Evolutionary conservation across 164 flowering plant genomes (phyloP), one percentile per base, ranked within the genome.

Genomic region (Nelumbo lutea): DNA sequence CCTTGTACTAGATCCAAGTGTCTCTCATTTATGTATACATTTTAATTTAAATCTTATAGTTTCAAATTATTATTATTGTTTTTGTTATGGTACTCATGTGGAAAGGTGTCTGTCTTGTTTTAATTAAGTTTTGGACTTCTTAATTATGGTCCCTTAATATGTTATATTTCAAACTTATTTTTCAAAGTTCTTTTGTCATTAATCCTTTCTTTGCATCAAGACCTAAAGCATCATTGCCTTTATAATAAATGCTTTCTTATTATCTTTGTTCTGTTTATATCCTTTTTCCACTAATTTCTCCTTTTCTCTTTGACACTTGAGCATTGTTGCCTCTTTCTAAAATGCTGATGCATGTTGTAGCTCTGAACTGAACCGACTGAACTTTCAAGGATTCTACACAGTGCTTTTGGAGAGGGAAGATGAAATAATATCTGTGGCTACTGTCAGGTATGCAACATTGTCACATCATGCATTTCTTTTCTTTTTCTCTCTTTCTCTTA

Each of bases 341-440:
- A 57, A 48, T 57, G 0, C 65, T 51, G n/a, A 15, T 64, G 11
- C 60, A 6, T 48, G 50, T n/a, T 39, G 52, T 8, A 40, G 9
- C 9, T 69, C 40, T 52, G 13, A 38, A 10, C 11, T 9, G 1
- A 59, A 45, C 15, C n/a, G 1, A n/a, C 46, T 10, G 46, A 57
- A 9, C 43, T 59, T 13, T 45, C 10, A 43, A 52, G 13, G 27
- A 42, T 69, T 9, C 13, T 47, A 51, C 10, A 41, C 41, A 11
- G 9, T 71, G 50, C 10, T 58, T 71, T 47, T 58, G 41, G 91
- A 90, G 79, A 86, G 77, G 71, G 81, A 85, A 46, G 97, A 89
- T 61, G 97, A 90, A 69, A 44, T 95, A 64, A 76, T 95, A 14
- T 64, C 89, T 48, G 93, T 80, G 66, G 99, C 97, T 60, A 76